phyloP scores from a whole-genome alignment of 805 yeast genomes.

The Clavispora vitiphila region DNA sequence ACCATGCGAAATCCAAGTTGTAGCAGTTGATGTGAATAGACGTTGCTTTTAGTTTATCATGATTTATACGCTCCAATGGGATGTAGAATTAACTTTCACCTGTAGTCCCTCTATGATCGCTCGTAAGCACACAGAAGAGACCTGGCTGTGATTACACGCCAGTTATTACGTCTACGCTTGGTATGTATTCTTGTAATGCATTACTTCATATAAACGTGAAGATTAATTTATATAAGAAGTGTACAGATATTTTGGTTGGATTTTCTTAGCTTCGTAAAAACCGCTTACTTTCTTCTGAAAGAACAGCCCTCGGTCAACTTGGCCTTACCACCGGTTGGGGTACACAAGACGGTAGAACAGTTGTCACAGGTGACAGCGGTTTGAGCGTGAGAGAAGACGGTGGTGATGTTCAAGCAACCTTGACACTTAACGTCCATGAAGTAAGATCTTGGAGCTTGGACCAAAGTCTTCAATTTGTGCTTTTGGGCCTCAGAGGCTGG shows the following conservation, averaged over 20 bases:
- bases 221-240: constrained; percentile 3
- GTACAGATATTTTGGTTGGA: constrained; percentile 1
- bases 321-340: constrained; percentile 42
- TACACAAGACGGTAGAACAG: constrained; percentile 36
- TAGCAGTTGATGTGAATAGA: constrained; percentile 1
- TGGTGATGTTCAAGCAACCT: constrained; percentile 38
- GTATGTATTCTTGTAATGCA: constrained; percentile 1
- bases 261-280: not conserved
- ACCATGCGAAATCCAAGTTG: constrained; percentile 14
- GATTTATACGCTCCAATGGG: not conserved
- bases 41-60: not conserved
- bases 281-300: constrained; percentile 34
- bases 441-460: constrained; percentile 38
- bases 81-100: too few species aligned
- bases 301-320: constrained; percentile 40
- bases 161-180: too few species aligned
- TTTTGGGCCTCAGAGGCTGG: constrained; percentile 34
- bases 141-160: too few species aligned
- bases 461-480: constrained; percentile 37
- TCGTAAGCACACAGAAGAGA: too few species aligned
- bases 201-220: constrained; percentile 3
- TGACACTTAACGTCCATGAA: constrained; percentile 41
- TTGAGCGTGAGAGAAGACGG: constrained; percentile 40
- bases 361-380: constrained; percentile 40
- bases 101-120: not conserved